Evolutionary conservation across 148 eudicot species (phyloP).

Genomic region (Rhododendron vialii): DNA sequence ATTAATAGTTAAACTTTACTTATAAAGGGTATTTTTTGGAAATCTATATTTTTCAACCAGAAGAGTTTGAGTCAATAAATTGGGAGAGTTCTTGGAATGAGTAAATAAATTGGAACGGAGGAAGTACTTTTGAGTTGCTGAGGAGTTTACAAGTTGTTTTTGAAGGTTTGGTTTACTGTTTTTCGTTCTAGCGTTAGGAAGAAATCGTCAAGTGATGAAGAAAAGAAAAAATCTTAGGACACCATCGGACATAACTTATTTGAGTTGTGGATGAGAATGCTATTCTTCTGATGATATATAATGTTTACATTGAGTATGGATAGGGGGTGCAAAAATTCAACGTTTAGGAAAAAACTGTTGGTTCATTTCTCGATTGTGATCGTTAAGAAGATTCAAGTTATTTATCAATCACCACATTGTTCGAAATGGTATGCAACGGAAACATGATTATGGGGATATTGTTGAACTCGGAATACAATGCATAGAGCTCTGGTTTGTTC

Average conservation of each 20-base stretch:
- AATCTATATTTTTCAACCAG: no score
- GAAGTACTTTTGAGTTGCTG: neutral
- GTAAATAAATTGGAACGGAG: no score
- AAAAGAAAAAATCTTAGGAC: neutral
- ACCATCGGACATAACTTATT: conserved; percentile 7
- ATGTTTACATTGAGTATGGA: neutral
- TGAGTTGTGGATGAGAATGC: conserved; percentile 10
- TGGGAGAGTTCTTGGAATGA: no score
- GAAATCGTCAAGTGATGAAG: conserved; percentile 4
- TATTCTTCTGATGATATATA: neutral
- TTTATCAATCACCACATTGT: no score
- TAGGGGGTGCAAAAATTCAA: no score
- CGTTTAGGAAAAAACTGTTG: no score
- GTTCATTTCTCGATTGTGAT: no score
- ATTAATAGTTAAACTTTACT: no score
- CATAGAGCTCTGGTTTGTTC: no score
- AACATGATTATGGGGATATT: neutral
- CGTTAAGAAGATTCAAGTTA: no score
- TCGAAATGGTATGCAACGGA: neutral
- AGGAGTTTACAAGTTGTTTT: neutral
- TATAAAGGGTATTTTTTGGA: no score
- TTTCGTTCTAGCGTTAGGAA: neutral
- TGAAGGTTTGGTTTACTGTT: neutral
- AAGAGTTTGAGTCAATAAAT: no score
- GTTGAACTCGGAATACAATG: neutral